Evolutionary conservation across 176 grass and related monocot species (phyloP), one percentile per base, ranked within the genome.

Genomic region (Thinopyrum elongatum): DNA sequence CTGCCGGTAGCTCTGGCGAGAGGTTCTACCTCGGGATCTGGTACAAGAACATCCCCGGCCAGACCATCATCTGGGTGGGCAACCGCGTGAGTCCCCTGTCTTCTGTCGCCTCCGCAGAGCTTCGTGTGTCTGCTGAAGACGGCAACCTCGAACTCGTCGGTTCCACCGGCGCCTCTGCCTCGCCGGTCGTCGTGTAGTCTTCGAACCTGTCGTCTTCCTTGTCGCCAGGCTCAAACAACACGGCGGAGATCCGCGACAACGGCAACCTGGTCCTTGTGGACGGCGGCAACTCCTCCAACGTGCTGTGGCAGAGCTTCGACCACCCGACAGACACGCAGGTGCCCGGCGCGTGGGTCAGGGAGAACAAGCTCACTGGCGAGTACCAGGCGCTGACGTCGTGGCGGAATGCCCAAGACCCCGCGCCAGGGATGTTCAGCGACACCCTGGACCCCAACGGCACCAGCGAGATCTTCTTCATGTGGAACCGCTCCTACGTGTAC

Each of bases 1-100:
- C 87, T 0, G 33, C 34, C 0, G 70, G 63, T 19, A 51, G n/a
- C 16, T 86, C 86, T 38, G 65, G 15, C 55, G 7, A 0, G 7
- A 68, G 80, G 39, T 86, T 46, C 65, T 92, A 92, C 86, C 47
- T 92, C 53, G 71, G 27, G 4, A 86, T 80, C 34, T 86, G 84
- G 84, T 86, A 86, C 84, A 86, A 80, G 84, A 86, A 80, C 76
- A 49, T 92, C 22, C 84, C 90, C 31, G 55, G 6, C 15, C 47
- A 59, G 80, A 89, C 90, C 38, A 10, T 73, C 30, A 38, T 86
- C 13, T 89, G 82, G 83, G 58, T 89, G 8, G 90, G 10, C 73
- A 92, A 92, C 33, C 84, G 90, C 5, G 87, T 12, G 19, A 44
- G 1, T 5, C 87, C 90, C 21, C 21, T 86, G 12, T 46, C 76